Evolutionary conservation across 2,329 filamentous ascomycete species (phyloP).

Genomic region (Uncinocarpus reesii): DNA sequence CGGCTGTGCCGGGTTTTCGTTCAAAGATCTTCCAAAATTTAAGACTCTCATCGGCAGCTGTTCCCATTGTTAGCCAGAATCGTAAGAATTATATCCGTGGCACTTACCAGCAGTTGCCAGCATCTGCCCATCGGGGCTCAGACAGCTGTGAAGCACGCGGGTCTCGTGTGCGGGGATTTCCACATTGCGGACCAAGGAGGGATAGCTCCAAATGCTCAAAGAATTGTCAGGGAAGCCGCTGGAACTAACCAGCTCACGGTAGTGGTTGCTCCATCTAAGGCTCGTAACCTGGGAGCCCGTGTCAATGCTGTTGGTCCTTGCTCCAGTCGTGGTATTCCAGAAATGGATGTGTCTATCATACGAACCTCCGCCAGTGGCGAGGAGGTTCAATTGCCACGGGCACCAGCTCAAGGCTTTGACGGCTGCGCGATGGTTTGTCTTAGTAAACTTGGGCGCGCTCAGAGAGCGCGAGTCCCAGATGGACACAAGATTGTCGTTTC

Average conservation of each 20-base stretch:
- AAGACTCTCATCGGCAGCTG: conserved; percentile 85
- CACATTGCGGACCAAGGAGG: conserved; percentile 88
- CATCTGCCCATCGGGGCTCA: conserved; percentile 97
- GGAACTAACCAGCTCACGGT: conserved; percentile 96
- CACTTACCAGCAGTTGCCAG: conserved; percentile 74
- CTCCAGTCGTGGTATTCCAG: conserved; percentile 98
- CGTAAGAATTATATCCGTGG: background rate
- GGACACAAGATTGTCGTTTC: conserved; percentile 96
- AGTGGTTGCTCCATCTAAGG: conserved; percentile 89
- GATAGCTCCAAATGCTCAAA: conserved; percentile 98
- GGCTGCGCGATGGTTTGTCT: conserved; percentile 98
- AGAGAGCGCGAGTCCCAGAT: conserved; percentile 98
- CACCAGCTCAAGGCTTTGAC: conserved; percentile 99
- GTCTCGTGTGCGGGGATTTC: conserved; percentile 98
- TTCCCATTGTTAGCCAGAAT: conserved; percentile 20
- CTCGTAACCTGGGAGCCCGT: conserved; percentile 96
- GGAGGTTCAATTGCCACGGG: conserved; percentile 95
- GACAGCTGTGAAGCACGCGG: conserved; percentile 87
- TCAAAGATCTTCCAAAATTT: conserved; percentile 99
- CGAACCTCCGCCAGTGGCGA: conserved; percentile 89
- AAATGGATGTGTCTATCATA: conserved; percentile 99
- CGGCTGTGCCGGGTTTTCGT: conserved; percentile 75
- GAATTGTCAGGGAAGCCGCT: conserved; percentile 99
- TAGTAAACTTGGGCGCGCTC: conserved; percentile 92
- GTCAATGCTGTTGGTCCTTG: conserved; percentile 97